Evolutionary conservation across 2,329 filamentous ascomycete species (phyloP).

Genomic region (Phaeosphaeria sp.): DNA sequence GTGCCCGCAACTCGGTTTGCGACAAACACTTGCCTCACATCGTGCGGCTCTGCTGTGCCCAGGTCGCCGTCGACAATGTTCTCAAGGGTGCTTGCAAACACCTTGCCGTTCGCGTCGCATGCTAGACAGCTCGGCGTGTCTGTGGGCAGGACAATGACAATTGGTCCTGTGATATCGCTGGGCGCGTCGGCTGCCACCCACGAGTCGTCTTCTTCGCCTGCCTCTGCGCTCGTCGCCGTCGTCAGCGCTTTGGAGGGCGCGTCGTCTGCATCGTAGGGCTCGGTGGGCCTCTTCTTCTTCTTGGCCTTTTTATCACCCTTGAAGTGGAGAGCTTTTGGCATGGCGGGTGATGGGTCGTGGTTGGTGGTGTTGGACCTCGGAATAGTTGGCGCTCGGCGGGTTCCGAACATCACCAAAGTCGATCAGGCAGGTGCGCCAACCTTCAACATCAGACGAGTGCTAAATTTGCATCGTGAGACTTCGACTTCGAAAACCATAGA

Average conservation of each 20-base stretch:
- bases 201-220: constrained; percentile 74
- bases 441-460: constrained; percentile 17
- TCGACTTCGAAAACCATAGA: not conserved
- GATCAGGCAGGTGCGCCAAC: constrained; percentile 33
- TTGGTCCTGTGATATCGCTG: constrained; percentile 78
- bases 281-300: constrained; percentile 79
- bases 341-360: constrained; percentile 45
- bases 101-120: constrained; percentile 84
- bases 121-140: constrained; percentile 76
- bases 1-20: constrained; percentile 83
- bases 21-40: constrained; percentile 95
- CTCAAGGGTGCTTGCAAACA: constrained; percentile 82
- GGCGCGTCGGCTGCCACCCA: constrained; percentile 87
- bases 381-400: not conserved
- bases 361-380: constrained; percentile 18
- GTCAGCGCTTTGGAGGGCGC: constrained; percentile 43
- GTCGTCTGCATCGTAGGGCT: constrained; percentile 55
- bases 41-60: constrained; percentile 88
- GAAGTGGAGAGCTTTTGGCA: constrained; percentile 91
- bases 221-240: constrained; percentile 46
- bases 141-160: constrained; percentile 82
- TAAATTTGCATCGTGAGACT: constrained; percentile 1
- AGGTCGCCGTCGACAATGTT: constrained; percentile 87
- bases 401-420: not conserved
- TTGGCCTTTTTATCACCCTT: constrained; percentile 97